Evolutionary conservation across 176 grass and related monocot genomes (phyloP).

Genomic region (Panicum miliaceum): DNA sequence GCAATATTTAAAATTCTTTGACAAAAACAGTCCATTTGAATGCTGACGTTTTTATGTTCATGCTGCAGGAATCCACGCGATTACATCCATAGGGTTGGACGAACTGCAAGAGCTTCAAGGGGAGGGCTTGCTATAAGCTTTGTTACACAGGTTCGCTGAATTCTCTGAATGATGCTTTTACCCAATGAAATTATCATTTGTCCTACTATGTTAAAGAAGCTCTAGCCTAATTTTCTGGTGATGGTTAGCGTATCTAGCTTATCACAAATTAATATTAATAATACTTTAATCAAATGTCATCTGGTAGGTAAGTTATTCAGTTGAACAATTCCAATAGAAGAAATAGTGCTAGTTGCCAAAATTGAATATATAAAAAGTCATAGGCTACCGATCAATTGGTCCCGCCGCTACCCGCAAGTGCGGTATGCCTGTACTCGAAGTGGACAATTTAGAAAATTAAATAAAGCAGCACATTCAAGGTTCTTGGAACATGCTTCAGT

Average conservation of each 20-base stretch:
- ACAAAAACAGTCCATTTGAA: conserved; percentile 14
- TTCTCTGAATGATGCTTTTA: conserved; percentile 1
- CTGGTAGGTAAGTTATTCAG: not conserved
- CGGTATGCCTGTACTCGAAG: not conserved
- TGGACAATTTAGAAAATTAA: not conserved
- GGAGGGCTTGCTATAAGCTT: conserved; percentile 86
- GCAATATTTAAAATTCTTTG: not conserved
- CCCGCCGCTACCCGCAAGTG: not conserved
- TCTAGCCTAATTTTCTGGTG: not conserved
- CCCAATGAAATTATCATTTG: conserved; percentile 4
- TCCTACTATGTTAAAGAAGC: not conserved
- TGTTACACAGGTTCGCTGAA: conserved; percentile 71
- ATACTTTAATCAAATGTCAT: not conserved
- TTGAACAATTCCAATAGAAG: conserved; percentile 11
- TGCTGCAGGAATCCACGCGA: conserved; percentile 67
- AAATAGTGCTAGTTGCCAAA: not conserved
- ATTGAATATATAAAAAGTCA: not conserved
- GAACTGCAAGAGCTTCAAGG: conserved; percentile 91
- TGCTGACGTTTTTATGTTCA: conserved; percentile 6
- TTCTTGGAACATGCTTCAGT: not conserved
- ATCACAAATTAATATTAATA: not conserved
- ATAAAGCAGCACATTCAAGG: not conserved
- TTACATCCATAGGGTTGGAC: conserved; percentile 92
- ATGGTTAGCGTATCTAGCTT: not conserved
- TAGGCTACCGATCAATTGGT: not conserved